Evolutionary conservation across 805 yeast genomes (phyloP).

Genomic region (Alloascoidea hylecoeti): DNA sequence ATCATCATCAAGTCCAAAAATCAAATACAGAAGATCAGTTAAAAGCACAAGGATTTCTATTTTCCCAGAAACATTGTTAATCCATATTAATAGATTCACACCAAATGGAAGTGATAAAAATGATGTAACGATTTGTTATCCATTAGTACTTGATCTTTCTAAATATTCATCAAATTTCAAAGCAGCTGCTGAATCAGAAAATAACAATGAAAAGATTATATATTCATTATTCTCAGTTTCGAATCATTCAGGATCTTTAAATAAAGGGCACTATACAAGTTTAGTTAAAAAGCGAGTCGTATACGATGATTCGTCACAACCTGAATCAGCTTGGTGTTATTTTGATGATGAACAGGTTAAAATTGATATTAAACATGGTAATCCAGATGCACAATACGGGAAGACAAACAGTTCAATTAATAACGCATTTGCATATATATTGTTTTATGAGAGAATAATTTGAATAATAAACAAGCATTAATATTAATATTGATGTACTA

Average conservation of each 20-base stretch:
- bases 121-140: constrained; percentile 56
- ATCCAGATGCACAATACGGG: constrained; percentile 28
- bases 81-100: constrained; percentile 56
- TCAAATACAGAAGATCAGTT: constrained; percentile 29
- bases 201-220: constrained; percentile 11
- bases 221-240: constrained; percentile 73
- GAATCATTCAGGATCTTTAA: constrained; percentile 68
- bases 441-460: constrained; percentile 46
- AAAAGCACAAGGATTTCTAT: constrained; percentile 64
- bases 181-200: background rate
- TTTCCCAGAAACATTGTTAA: constrained; percentile 60
- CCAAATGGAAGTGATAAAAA: constrained; percentile 22
- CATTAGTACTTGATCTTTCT: constrained; percentile 39
- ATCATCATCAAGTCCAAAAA: background rate
- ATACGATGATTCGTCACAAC: constrained; percentile 15
- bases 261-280: constrained; percentile 84
- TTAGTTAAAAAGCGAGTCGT: constrained; percentile 43
- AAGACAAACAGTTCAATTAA: constrained; percentile 29
- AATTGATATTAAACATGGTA: constrained; percentile 1
- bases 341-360: constrained; percentile 64
- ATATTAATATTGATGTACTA: too few species aligned
- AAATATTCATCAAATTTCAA: background rate
- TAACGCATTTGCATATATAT: constrained; percentile 47
- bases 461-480: too few species aligned
- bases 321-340: constrained; percentile 52